Base-by-base conservation (phyloP, 495 filamentous ascomycete genomes). In the Stereocaulon alpinum region DNA sequence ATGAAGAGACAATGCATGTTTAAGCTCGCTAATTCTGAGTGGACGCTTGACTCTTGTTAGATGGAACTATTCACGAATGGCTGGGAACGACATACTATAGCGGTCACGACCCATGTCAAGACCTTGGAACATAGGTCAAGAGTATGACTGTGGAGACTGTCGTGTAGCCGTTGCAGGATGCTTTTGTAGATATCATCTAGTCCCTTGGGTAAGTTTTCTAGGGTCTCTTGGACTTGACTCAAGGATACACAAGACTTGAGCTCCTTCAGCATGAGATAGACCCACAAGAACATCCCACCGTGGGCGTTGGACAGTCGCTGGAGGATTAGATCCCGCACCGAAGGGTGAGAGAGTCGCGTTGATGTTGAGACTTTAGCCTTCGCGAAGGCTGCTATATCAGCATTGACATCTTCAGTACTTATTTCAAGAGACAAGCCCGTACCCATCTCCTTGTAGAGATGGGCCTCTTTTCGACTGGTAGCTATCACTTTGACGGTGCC, bases 201-300 rank as follows among this genome's bases (percentile, higher is more conserved):
- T 20, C 55, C 43, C 1, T 4, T 40, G 2, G 42, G 55, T 47
- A 57, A 24, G 1, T 34, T 57, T 48, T 9, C n/a, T 30, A 57
- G 22, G 1, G 55, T 41, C 17, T 57, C 30, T 37, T 57, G 18
- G 11, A 48, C 55, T 37, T 57, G 24, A 4, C 18, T 29, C 12
- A 40, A 12, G 4, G 43, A 47, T 48, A 45, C 1, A 18, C 29
- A 37, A 34, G 42, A 22, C 32, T 57, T 48, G 27, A 57, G 24
- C 55, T 57, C 55, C 43, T 57, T 34, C 15, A 49, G 42, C 42
- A 57, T 45, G 20, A 57, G 43, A 37, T 48, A 57, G 6, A 37
- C 55, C 42, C 55, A 57, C 30, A 57, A 37, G 17, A 57, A 57
- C 27, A 57, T 57, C 20, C 55, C 55, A 37, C 37, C 55, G 12